These are phyloP conservation scores for Xylariales sp. DNA, from an alignment of 2,329 filamentous ascomycete species.

Conservation along the genomic window DNA sequence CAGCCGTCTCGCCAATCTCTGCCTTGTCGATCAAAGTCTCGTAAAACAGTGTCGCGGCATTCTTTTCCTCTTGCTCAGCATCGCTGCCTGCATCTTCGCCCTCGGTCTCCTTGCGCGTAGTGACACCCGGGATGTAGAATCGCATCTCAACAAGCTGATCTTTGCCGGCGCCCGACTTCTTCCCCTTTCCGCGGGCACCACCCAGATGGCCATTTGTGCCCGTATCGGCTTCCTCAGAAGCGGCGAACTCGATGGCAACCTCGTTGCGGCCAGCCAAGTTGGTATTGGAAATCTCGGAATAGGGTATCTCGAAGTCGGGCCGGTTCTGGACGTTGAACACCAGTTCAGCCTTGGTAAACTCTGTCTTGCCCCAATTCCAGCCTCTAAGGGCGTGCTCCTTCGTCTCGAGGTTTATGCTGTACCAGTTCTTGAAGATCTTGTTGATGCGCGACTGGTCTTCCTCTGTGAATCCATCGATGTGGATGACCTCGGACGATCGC, in stretches of 20 bases:
- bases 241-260: conserved; percentile 88
- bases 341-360: conserved; percentile 92
- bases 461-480: conserved; percentile 91
- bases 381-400: conserved; percentile 92
- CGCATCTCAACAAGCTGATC: conserved; percentile 98
- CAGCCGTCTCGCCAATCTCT: conserved; percentile 98
- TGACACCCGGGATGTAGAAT: conserved; percentile 93
- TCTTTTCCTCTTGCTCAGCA: conserved; percentile 78
- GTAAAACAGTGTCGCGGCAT: conserved; percentile 95
- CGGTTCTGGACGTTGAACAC: conserved; percentile 96
- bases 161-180: conserved; percentile 81
- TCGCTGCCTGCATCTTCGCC: conserved; percentile 69
- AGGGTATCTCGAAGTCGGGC: conserved; percentile 93
- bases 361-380: conserved; percentile 99
- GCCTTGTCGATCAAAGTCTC: conserved; percentile 97
- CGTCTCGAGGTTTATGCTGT: conserved; percentile 85
- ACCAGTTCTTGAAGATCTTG: conserved; percentile 98
- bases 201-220: conserved; percentile 70
- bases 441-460: conserved; percentile 87
- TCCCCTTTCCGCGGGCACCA: conserved; percentile 70
- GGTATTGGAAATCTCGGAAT: conserved; percentile 95
- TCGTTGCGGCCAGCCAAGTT: conserved; percentile 97
- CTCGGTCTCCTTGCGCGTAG: conserved; percentile 69
- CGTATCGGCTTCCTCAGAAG: conserved; percentile 65
- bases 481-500: conserved; percentile 78